A percentile compares a stretch with the other conserved stretches of the same genome.
These are phyloP conservation scores for Metschnikowia cerradonensis DNA, from an alignment of 805 yeast genomes.

Conservation along the genomic window DNA sequence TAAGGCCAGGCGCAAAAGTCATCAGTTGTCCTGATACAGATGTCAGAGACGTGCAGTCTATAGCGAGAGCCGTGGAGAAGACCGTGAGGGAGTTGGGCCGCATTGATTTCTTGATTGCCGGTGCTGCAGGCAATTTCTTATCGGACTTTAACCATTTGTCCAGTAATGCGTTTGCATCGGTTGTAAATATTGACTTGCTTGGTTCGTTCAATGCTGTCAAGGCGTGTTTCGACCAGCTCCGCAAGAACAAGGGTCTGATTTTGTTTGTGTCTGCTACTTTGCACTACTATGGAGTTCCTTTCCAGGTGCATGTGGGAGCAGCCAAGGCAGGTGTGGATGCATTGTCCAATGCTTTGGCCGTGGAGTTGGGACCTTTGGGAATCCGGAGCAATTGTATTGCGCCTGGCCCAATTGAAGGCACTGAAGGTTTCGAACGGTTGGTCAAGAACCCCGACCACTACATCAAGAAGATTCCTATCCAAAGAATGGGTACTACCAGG, in stretches of 20 bases:
- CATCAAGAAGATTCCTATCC: slow-evolving; percentile 20
- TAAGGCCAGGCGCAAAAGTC: slow-evolving; percentile 25
- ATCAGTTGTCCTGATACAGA: slow-evolving; percentile 22
- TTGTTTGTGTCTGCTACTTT: slow-evolving; percentile 41
- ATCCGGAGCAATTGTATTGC: slow-evolving; percentile 27
- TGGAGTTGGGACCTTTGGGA: slow-evolving; percentile 29
- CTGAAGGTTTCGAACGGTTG: slow-evolving; percentile 26
- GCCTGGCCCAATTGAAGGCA: slow-evolving; percentile 27
- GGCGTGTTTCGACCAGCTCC: slow-evolving; percentile 36
- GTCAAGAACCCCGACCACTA: slow-evolving; percentile 12
- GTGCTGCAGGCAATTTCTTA: slow-evolving; percentile 43
- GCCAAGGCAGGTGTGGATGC: slow-evolving; percentile 33
- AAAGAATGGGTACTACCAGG: slow-evolving; percentile 24
- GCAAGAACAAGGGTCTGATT: slow-evolving; percentile 34
- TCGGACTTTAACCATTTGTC: slow-evolving; percentile 42
- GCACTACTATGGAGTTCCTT: slow-evolving; percentile 43
- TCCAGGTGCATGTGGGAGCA: slow-evolving; percentile 30
- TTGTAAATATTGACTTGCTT: slow-evolving; percentile 36
- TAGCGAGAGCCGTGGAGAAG: slow-evolving; percentile 22
- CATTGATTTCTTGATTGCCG: slow-evolving; percentile 43
- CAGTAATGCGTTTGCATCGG: slow-evolving; percentile 38
- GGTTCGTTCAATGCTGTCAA: slow-evolving; percentile 42
- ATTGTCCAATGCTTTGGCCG: slow-evolving; percentile 27
- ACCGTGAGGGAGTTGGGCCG: slow-evolving; percentile 34
- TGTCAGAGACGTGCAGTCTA: slow-evolving; percentile 22